Evolutionary conservation across 305 asterid species (phyloP), one percentile per base, ranked within the genome.

Genomic region (Andrographis paniculata): DNA sequence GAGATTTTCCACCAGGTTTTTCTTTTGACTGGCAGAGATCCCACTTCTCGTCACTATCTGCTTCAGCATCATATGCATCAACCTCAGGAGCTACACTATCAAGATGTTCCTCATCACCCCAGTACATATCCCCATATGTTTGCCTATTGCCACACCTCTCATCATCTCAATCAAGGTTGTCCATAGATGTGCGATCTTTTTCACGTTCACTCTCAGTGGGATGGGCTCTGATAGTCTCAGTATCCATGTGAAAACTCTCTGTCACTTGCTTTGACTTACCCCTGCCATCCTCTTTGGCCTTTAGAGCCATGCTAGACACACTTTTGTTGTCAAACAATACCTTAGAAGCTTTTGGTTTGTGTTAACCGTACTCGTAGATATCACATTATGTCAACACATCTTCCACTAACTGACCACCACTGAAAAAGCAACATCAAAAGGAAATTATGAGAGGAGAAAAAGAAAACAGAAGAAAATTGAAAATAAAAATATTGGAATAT

Each of bases 401-500:
- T 70, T 87, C 99, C 58, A 84, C 99, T 61, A 92, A 71, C 70
- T 84, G 94, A 63, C 84, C 95, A 52, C 79, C 82, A 53, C 97
- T 92, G 67, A 46, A 69, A 53, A 53, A 67, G 39, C 55, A 60
- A 48, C 21, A 27, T 30, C 61, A 57, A 52, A 58, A 56, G 22
- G 51, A 52, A 46, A 36, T 0, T 24, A 3, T 24, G 30, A 24
- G 30, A 24, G 30, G 30, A 8, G 30, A n/a, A 24, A 55, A 20
- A 36, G n/a, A 21, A 17, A 50, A 13, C 40, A 39, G 14, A 48
- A 22, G 28, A 21, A 31, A 48, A 24, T 33, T 36, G 42, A 42
- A 51, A n/a, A 17, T 41, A 64, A 33, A 28, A 27, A 15, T 4
- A 20, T 20, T 16, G 42, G 52, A 49, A 52, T 71, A 64, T 75